These are phyloP conservation scores for Rhizopus sp. DNA, from an alignment of 371 early-diverging fungal species.

Conservation along the genomic window DNA sequence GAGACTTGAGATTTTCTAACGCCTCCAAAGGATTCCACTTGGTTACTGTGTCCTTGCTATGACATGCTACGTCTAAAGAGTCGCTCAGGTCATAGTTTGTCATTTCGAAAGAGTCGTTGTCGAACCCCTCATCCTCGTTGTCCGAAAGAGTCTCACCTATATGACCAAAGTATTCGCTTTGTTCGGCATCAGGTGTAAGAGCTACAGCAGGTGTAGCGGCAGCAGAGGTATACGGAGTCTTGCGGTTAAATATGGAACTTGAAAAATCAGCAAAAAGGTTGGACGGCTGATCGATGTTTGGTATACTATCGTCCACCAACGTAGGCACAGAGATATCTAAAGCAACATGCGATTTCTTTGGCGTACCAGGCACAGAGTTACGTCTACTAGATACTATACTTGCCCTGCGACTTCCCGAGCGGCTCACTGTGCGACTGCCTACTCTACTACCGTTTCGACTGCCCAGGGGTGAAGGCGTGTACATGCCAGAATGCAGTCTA, in stretches of 20 bases:
- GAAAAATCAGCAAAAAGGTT: conserved; percentile 18
- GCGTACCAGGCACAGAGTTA: conserved; percentile 9
- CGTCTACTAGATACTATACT: conserved; percentile 19
- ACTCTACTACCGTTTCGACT: conserved; percentile 10
- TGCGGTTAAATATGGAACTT: conserved; percentile 3
- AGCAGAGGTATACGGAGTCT: conserved; percentile 34
- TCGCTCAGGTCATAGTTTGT: conserved; percentile 12
- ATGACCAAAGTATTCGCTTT: conserved; percentile 13
- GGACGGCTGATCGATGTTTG: conserved; percentile 9
- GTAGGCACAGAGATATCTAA: background rate
- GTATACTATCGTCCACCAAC: background rate
- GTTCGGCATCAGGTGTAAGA: conserved; percentile 5
- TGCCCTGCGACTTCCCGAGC: conserved; percentile 11
- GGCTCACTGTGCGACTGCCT: conserved; percentile 8
- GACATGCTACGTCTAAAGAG: background rate
- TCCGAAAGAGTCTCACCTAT: background rate
- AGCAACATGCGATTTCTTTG: background rate
- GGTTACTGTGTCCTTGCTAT: background rate
- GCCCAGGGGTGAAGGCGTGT: conserved; percentile 17
- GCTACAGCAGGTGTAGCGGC: conserved; percentile 22
- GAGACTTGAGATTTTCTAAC: conserved; percentile 15
- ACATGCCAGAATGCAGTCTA: conserved; percentile 21
- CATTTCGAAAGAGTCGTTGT: conserved; percentile 13
- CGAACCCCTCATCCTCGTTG: background rate
- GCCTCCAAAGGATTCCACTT: conserved; percentile 23